Percentiles rank a stretch among this genome's conserved stretches.
These are phyloP conservation scores for Alternaria metachromatica DNA, from an alignment of 2,329 filamentous ascomycete genomes.

Conservation along the genomic window DNA sequence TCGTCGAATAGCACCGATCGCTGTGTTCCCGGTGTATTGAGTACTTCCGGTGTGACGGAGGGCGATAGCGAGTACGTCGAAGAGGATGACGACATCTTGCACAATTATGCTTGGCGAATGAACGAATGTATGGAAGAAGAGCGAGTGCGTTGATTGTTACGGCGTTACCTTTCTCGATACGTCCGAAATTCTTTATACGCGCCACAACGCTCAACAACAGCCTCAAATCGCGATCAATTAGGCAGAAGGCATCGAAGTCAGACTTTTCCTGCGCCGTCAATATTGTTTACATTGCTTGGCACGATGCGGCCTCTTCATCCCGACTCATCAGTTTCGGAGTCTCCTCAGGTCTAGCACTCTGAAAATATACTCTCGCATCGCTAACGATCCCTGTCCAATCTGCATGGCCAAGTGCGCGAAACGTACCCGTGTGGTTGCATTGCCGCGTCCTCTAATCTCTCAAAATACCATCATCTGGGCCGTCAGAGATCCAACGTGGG, in stretches of 20 bases:
- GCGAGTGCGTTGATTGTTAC: constrained; percentile 22
- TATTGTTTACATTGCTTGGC: constrained; percentile 47
- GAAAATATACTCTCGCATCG: constrained; percentile 43
- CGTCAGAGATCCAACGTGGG: constrained; percentile 27
- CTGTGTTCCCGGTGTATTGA: constrained; percentile 55
- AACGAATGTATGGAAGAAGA: constrained; percentile 18
- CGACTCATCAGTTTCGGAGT: constrained; percentile 41
- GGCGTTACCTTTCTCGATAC: constrained; percentile 25
- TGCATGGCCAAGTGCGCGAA: constrained; percentile 38
- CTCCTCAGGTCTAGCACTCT: constrained; percentile 41
- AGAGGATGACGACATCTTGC: constrained; percentile 34
- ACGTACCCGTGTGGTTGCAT: constrained; percentile 33
- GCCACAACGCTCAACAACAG: constrained; percentile 25
- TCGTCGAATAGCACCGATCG: constrained; percentile 57
- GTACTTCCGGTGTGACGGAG: constrained; percentile 30
- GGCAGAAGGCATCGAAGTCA: constrained; percentile 43
- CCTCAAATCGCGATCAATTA: constrained; percentile 30
- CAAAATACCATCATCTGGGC: constrained; percentile 22
- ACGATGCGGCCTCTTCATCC: constrained; percentile 41
- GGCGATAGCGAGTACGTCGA: constrained; percentile 39
- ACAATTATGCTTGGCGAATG: constrained; percentile 23
- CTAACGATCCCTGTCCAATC: constrained; percentile 45
- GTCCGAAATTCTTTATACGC: constrained; percentile 46
- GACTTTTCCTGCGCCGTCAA: constrained; percentile 43
- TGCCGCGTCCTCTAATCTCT: constrained; percentile 28